phyloP scores from a whole-genome alignment of 306 rosid species.

The Calophaca sinica region DNA sequence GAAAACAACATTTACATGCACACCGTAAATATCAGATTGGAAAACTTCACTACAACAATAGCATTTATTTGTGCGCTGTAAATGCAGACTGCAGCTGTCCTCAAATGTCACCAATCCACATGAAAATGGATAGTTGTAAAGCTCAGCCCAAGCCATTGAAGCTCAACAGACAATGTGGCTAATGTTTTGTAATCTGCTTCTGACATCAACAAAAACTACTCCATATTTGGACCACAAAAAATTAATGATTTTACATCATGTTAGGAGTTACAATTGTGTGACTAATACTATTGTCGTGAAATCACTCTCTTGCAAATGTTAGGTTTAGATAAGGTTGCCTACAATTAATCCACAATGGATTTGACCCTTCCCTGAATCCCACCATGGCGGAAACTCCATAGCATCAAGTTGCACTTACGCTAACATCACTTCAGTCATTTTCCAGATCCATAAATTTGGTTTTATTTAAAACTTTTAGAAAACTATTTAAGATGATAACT shows the following conservation, averaged over 20 bases:
- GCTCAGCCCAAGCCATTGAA: slow-evolving; percentile 23
- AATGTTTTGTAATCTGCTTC: neutral
- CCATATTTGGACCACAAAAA: neutral
- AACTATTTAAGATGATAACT: slow-evolving; percentile 7
- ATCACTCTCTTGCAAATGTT: neutral
- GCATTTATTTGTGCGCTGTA: neutral
- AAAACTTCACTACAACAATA: neutral
- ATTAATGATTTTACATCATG: neutral
- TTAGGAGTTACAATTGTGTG: neutral
- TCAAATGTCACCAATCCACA: neutral
- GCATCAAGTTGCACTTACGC: neutral
- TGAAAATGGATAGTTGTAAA: neutral
- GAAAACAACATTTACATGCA: neutral
- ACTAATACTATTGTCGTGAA: neutral
- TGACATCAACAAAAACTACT: slow-evolving; percentile 20
- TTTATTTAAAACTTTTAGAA: neutral
- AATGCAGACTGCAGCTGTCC: slow-evolving; percentile 29
- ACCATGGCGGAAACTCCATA: neutral
- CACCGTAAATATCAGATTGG: neutral
- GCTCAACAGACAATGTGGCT: slow-evolving; percentile 10
- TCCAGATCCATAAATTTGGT: slow-evolving; percentile 17
- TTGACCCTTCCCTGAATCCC: neutral
- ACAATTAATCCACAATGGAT: neutral
- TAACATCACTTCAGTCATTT: slow-evolving; percentile 10
- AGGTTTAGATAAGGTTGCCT: neutral